These are phyloP conservation scores for Eucalyptus urophylla DNA, from an alignment of 345 rosid genomes.

Conservation along the genomic window DNA sequence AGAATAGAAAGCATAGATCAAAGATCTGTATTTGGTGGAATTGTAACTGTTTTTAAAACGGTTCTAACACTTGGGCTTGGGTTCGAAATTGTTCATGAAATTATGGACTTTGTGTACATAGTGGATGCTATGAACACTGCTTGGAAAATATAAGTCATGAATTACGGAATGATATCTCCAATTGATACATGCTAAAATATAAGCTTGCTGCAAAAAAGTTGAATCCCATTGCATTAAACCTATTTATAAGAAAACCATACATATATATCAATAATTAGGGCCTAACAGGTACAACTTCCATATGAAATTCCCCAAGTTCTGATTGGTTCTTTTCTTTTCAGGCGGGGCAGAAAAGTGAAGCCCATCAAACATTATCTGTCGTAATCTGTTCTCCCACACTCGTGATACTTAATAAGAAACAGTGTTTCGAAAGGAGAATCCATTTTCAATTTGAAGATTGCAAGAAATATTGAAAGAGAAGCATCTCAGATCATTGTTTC, in stretches of 20 bases:
- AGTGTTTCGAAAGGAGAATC: neutral
- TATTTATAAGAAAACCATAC: neutral
- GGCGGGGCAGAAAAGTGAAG: neutral
- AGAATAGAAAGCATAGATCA: neutral
- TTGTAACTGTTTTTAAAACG: neutral
- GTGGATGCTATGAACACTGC: neutral
- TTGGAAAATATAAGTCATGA: neutral
- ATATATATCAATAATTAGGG: neutral
- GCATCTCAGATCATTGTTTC: neutral
- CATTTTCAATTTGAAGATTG: neutral
- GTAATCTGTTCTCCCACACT: neutral
- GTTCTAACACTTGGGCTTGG: neutral
- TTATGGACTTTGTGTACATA: neutral
- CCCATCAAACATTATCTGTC: neutral
- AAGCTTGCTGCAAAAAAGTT: neutral
- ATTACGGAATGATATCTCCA: neutral
- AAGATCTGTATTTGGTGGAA: neutral
- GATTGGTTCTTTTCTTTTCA: neutral
- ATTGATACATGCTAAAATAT: neutral
- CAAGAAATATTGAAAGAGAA: neutral
- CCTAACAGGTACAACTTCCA: neutral
- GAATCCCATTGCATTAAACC: neutral
- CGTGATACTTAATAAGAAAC: neutral
- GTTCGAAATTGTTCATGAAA: neutral
- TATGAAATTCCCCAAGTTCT: neutral